A percentile compares a stretch with the other conserved stretches of the same genome.
Evolutionary conservation across 2,329 filamentous ascomycete genomes (phyloP).

Genomic region (Tolypocladium pustulatum): DNA sequence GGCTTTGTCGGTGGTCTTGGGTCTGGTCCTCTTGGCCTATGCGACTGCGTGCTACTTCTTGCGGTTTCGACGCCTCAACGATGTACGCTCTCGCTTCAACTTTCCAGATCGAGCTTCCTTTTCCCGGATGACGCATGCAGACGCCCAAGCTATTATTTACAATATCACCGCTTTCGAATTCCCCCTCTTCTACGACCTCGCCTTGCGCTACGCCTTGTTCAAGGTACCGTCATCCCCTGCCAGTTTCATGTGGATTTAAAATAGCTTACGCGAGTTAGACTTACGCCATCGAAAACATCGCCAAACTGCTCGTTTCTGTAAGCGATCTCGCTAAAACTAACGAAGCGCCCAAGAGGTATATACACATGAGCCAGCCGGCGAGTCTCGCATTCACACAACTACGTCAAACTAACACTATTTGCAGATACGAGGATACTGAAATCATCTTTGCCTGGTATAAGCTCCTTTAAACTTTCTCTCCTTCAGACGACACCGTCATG

Average conservation of each 20-base stretch:
- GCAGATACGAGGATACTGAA: slow-evolving; percentile 31
- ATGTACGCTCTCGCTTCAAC: slow-evolving; percentile 16
- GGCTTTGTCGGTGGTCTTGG: slow-evolving; percentile 4
- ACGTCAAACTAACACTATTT: neutral
- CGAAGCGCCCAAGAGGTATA: slow-evolving; percentile 25
- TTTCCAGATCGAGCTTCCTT: slow-evolving; percentile 25
- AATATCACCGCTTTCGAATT: slow-evolving; percentile 23
- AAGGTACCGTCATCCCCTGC: slow-evolving; percentile 16
- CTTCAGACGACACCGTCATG: neutral
- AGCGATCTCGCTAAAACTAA: slow-evolving; percentile 22
- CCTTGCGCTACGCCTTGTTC: slow-evolving; percentile 28
- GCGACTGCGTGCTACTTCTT: slow-evolving; percentile 21
- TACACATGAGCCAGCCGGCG: neutral
- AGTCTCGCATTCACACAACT: neutral
- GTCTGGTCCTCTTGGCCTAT: slow-evolving; percentile 18
- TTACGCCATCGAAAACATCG: slow-evolving; percentile 27
- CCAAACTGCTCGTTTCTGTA: slow-evolving; percentile 22
- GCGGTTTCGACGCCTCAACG: slow-evolving; percentile 23
- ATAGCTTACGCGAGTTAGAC: slow-evolving; percentile 14
- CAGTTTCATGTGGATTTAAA: neutral
- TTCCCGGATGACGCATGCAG: slow-evolving; percentile 27
- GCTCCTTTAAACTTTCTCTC: neutral
- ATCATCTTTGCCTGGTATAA: slow-evolving; percentile 24
- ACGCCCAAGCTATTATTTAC: slow-evolving; percentile 34
- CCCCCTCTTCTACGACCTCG: slow-evolving; percentile 24